Evolutionary conservation across 371 early-diverging fungal genomes (phyloP), one percentile per base, ranked within the genome.

Genomic region (Apophysomyces elegans): DNA sequence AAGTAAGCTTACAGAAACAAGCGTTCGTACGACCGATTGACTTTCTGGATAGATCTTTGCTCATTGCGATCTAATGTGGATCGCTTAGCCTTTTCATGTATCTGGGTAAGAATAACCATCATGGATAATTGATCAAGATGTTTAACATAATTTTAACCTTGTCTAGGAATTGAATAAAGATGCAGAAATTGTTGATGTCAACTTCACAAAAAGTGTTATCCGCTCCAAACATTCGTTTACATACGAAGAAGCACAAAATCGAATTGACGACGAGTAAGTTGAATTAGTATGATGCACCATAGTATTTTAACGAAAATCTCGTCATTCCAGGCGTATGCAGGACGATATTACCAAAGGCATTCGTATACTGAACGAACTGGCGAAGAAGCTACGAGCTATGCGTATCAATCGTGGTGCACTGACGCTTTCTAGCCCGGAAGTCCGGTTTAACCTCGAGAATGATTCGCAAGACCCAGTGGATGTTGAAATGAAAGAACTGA

Each of bases 181-280:
- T 18, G 95, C 91, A 2, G 90, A 95, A 61, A 90, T 97, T 63
- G 73, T 94, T 21, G 83, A 81, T 35, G 87, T 85, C 7, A 77
- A 87, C 8, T 96, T 90, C 73, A 85, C 88, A 50, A 96, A 96
- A 80, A 92, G 94, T 73, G 86, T 99, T 37, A 99, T 99, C 58
- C 87, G 90, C 1, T 97, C 97, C 43, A 93, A 91, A 67, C 92
- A 91, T 16, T 95, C 98, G 7, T 89, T 99, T 12, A 98, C 97
- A 0, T 99, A 99, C 70, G 99, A 98, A 56, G 94, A 99, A 73
- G 99, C 99, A 1, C 96, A 99, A 73, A 85, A 80, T 38, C 87
- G 98, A 36, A 90, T 99, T 38, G 96, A 98, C 70, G 96, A 96
- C 69, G 84, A 83, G 79, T 77, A 80, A 62, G 80, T 78, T 44